Conservation (phyloP, 2,329 filamentous ascomycete species). For the Drechmeria coniospora region DNA sequence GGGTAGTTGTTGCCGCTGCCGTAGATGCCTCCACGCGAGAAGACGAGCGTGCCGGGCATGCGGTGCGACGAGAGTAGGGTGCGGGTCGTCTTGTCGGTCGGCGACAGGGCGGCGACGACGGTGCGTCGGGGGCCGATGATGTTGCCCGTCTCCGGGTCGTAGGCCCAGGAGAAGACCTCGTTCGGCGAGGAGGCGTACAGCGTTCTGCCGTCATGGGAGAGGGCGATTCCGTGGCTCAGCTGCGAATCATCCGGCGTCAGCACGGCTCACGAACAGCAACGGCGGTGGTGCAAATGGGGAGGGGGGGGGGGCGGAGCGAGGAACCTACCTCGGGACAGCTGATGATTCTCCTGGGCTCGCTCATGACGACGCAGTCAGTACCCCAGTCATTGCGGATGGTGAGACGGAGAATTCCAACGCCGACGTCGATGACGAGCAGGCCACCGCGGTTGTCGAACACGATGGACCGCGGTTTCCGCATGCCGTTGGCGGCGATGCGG, state of each 20-base stretch:
- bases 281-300: background rate
- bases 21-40: conserved; percentile 47
- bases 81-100: conserved; percentile 46
- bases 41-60: conserved; percentile 40
- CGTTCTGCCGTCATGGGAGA: conserved; percentile 35
- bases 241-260: conserved; percentile 10
- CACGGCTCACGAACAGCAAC: background rate
- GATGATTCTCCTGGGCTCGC: conserved; percentile 20
- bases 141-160: conserved; percentile 37
- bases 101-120: conserved; percentile 47
- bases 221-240: conserved; percentile 40
- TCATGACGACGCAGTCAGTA: conserved; percentile 24
- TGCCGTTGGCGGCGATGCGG: conserved; percentile 24
- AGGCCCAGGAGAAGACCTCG: conserved; percentile 49
- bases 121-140: conserved; percentile 27
- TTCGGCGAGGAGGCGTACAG: conserved; percentile 42
- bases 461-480: conserved; percentile 27
- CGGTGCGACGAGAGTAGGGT: conserved; percentile 47
- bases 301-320: background rate
- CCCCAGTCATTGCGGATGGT: conserved; percentile 22
- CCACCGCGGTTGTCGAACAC: conserved; percentile 28
- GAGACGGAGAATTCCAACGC: conserved; percentile 25
- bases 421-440: conserved; percentile 28
- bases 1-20: conserved; percentile 55
- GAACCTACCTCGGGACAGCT: conserved; percentile 18